Base-by-base conservation (phyloP, 805 yeast species). In the Suhomyces sp. region DNA sequence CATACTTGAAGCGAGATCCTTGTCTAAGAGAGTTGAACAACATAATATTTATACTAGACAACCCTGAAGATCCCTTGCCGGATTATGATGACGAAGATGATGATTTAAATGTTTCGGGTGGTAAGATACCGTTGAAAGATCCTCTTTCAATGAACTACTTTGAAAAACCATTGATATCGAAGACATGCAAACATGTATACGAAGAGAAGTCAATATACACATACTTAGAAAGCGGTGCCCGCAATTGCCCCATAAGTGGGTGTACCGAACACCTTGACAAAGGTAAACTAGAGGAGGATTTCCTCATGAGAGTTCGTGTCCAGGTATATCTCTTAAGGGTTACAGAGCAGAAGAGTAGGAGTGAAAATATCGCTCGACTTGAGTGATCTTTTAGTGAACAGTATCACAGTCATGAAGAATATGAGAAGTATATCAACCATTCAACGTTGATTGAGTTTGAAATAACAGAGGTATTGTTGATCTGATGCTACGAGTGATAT, bases 41-140 rank as follows among this genome's bases (percentile, higher is more conserved):
- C 27, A 63, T 72, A 6, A 48, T 69, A 1, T 74, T 75, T 47
- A 71, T 83, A 5, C 50, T 79, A 12, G 56, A 68, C 2, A 68
- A 79, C 42, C 93, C 93, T 0, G 73, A 74, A 19, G 76, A 75
- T 19, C 81, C 85, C 5, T 48, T 83, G 13, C 86, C 87, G 0
- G 72, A 65, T 11, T n/a, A n/a, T n/a, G 59, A 53, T 2, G 54
- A 48, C 1, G 79, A 68, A 10, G 81, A 75, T 24, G 86, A 80
- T 15, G 91, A 81, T 15, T 29, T 84, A 20, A 75, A 70, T 26
- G 72, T 84, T 5, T 77, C 76, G 7, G 95, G 93, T 37, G 93
- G 93, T 24, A 74, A 62, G 23, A 63, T 85, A n/a, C 77, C 80
- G 30, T 52, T 85, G 38, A 70, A 65, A 17, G 88, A 90, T 52